These are phyloP conservation scores for Phaeolepiota aurea DNA, from an alignment of 768 basidiomycete genomes.

Conservation along the genomic window DNA sequence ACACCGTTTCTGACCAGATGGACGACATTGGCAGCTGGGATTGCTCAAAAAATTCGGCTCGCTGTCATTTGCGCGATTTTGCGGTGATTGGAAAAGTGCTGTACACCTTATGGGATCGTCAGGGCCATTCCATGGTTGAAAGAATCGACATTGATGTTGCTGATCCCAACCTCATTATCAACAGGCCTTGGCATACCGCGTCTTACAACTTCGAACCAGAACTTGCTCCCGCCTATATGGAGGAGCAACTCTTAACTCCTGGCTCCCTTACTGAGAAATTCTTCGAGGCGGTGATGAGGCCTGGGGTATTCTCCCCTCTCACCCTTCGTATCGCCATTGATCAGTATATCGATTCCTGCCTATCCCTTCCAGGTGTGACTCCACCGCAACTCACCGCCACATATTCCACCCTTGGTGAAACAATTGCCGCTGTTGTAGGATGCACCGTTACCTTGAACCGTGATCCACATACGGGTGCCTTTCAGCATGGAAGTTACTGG, in stretches of 20 bases:
- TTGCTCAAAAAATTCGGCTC: conserved; percentile 49
- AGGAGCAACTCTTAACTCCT: conserved; percentile 65
- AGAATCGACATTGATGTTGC: conserved; percentile 32
- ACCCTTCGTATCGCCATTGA: conserved; percentile 78
- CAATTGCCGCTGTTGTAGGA: conserved; percentile 80
- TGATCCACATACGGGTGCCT: conserved; percentile 72
- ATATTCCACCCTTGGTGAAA: conserved; percentile 63
- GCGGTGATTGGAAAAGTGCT: conserved; percentile 45
- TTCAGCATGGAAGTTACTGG: conserved; percentile 74
- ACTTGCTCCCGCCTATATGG: conserved; percentile 80
- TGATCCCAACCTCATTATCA: conserved; percentile 17
- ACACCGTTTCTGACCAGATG: conserved; percentile 48
- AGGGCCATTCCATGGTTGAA: conserved; percentile 68
- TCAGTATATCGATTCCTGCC: conserved; percentile 69
- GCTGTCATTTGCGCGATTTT: conserved; percentile 77
- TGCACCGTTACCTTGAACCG: conserved; percentile 69
- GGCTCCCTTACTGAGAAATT: conserved; percentile 75
- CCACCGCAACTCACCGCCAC: conserved; percentile 50
- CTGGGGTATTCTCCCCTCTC: conserved; percentile 79
- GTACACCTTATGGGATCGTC: conserved; percentile 73
- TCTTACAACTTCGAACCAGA: conserved; percentile 65
- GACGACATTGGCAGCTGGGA: conserved; percentile 50
- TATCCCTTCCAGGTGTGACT: conserved; percentile 51
- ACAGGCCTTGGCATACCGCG: conserved; percentile 43
- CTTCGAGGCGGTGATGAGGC: conserved; percentile 75